Conservation (phyloP, 257 asterid species). For the Sherardia arvensis region DNA sequence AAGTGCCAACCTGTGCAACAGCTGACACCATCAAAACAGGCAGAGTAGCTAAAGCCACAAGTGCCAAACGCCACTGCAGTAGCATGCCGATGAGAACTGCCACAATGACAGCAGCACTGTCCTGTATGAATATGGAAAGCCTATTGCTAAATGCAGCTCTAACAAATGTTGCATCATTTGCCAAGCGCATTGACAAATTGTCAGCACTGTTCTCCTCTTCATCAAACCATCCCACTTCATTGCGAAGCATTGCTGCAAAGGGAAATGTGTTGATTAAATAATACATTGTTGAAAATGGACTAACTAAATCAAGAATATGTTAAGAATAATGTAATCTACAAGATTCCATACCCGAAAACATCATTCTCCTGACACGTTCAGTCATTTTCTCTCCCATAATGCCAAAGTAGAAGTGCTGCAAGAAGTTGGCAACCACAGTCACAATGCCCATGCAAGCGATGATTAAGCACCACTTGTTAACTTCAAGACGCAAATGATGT, state of each 20-base stretch:
- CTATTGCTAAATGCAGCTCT: slow-evolving; percentile 99
- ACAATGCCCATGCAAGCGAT: slow-evolving; percentile 95
- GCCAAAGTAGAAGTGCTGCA: slow-evolving; percentile 98
- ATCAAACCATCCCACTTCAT: slow-evolving; percentile 99
- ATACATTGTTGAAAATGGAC: not conserved
- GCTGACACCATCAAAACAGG: slow-evolving; percentile 91
- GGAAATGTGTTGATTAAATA: not conserved
- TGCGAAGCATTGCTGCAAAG: slow-evolving; percentile 91
- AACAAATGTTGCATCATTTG: slow-evolving; percentile 98
- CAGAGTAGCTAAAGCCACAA: slow-evolving; percentile 91
- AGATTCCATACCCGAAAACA: slow-evolving; percentile 78
- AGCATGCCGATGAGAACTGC: slow-evolving; percentile 93
- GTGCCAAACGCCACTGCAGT: slow-evolving; percentile 94
- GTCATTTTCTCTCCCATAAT: slow-evolving; percentile 99
- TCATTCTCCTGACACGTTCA: slow-evolving; percentile 98
- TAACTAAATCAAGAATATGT: not conserved
- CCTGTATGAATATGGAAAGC: slow-evolving; percentile 92
- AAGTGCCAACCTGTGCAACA: slow-evolving; percentile 70
- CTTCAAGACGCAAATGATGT: slow-evolving; percentile 51
- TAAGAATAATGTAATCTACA: not conserved
- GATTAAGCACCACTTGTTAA: slow-evolving; percentile 84
- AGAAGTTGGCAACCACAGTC: slow-evolving; percentile 86
- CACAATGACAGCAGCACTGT: slow-evolving; percentile 85
- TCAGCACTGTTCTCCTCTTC: slow-evolving; percentile 98
- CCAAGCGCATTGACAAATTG: slow-evolving; percentile 95